Evolutionary conservation across 257 asterid species (phyloP), one percentile per base, ranked within the genome.

Genomic region (Fraxinus americana): DNA sequence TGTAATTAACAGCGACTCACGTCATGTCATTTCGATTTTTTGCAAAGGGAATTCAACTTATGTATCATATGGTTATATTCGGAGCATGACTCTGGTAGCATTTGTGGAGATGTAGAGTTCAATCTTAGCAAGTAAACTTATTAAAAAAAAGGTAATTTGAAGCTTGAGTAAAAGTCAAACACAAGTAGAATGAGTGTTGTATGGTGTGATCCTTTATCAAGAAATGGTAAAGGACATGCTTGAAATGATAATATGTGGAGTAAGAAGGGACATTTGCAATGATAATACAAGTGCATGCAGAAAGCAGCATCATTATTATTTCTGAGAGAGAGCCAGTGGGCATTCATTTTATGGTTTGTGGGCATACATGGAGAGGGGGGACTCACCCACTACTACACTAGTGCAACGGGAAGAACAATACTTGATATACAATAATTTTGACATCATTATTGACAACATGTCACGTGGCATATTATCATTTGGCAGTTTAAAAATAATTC

Each of bases 301-400:
- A 68, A 78, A 75, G 38, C 89, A 86, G 38, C 82, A 86, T 83
- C 84, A 86, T 86, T 83, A 54, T 84, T 72, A 7, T 32, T 74
- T 70, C 63, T 36, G n/a, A 36, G 71, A 65, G 7, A 21, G 19
- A 73, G 68, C 57, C 30, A 34, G 80, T 80, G 87, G 82, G 65
- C 2, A 17, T 54, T 27, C 65, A 9, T 5, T 54, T 54, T 11
- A 0, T 54, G 23, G 65, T 17, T 52, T 52, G 29, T 54, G 65
- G 65, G 10, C 65, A 54, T 2, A 10, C 43, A 6, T 2, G 43
- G 43, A 7, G 43, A 8, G n/a, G n/a, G n/a, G 43, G 1, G 11
- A 54, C 27, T 54, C 0, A 43, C 17, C 17, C 3, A 43, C 52
- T 43, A 2, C 16, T 2, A 41, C 50, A 11, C 4, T 41, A 1